phyloP scores from a whole-genome alignment of 129 eudicot genomes.

The Flaveria bidentis region DNA sequence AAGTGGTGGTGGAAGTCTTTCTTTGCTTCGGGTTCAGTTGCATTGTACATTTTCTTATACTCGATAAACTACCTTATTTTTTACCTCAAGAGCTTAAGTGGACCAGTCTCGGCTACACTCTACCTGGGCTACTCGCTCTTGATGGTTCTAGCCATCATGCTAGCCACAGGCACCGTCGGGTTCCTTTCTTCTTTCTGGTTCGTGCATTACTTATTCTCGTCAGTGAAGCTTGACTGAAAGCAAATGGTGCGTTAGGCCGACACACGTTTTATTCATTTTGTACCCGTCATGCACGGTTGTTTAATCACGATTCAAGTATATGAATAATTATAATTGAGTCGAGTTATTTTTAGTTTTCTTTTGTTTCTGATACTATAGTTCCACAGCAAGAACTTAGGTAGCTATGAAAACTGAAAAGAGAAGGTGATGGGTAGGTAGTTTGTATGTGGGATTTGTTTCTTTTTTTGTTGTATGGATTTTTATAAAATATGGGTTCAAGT shows the following conservation, averaged over 20 bases:
- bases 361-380: neutral
- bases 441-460: conserved; percentile 1
- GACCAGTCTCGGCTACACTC: conserved; percentile 48
- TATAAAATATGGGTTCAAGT: neutral
- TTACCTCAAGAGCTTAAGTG: conserved; percentile 47
- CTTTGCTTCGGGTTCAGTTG: conserved; percentile 47
- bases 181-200: conserved; percentile 52
- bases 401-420: neutral
- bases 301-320: neutral
- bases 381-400: neutral
- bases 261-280: neutral
- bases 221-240: conserved; percentile 46
- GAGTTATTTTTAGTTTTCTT: neutral
- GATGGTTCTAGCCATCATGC: conserved; percentile 50
- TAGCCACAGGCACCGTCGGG: conserved; percentile 48
- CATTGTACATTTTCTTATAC: conserved; percentile 45
- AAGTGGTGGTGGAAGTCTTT: conserved; percentile 50
- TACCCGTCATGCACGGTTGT: neutral
- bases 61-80: conserved; percentile 43
- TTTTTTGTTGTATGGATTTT: neutral
- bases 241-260: neutral
- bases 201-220: conserved; percentile 49
- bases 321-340: neutral
- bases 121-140: conserved; percentile 49
- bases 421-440: neutral